Conservation (phyloP, 169 alveolate genomes). For the Plasmodium coatneyi region DNA sequence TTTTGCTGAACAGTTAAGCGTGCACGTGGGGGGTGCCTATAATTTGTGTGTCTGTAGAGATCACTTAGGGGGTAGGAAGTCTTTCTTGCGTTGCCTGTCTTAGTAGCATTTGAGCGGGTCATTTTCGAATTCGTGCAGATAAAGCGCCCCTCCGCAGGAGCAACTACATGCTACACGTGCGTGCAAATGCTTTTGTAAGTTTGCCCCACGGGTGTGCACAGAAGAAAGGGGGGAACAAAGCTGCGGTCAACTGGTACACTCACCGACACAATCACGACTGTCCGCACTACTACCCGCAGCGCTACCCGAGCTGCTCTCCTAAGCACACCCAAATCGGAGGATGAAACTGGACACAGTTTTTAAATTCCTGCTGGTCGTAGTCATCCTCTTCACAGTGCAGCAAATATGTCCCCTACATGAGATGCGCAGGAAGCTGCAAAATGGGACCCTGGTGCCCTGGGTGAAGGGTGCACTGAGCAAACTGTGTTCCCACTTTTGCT, state of each 20-base stretch:
- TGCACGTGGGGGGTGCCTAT: background rate
- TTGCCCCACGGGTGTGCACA: background rate
- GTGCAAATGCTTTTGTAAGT: background rate
- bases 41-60: background rate
- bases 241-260: background rate
- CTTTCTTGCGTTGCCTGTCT: background rate
- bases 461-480: background rate
- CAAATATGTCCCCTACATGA: slow-evolving; percentile 39
- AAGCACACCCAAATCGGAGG: background rate
- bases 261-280: background rate
- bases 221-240: no score
- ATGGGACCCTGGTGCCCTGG: background rate
- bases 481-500: background rate
- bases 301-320: background rate
- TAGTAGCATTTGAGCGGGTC: background rate
- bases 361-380: slow-evolving; percentile 13
- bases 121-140: background rate
- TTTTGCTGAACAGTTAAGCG: background rate
- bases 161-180: background rate
- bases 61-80: background rate
- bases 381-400: slow-evolving; percentile 22
- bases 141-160: background rate
- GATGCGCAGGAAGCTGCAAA: background rate
- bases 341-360: slow-evolving; percentile 52
- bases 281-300: background rate